Conservation (phyloP, 2,329 filamentous ascomycete species). For the Ilyonectria mors-panacis region DNA sequence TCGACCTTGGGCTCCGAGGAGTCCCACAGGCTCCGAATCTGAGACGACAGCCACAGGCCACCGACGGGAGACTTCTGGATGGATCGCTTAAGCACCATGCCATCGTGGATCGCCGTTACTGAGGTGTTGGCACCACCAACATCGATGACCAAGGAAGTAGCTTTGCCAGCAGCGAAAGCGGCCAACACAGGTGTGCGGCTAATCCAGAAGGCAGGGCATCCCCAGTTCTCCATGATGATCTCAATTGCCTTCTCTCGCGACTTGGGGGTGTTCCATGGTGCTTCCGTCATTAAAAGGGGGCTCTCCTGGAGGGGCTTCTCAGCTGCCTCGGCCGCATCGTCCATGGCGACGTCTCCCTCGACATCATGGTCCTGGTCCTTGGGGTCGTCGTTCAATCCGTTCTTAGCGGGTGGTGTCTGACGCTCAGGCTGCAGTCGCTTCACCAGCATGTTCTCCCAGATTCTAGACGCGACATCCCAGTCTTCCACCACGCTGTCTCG, state of each 20-base stretch:
- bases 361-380: slow-evolving; percentile 72
- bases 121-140: slow-evolving; percentile 91
- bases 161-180: slow-evolving; percentile 93
- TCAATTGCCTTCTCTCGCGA: slow-evolving; percentile 94
- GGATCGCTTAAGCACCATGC: slow-evolving; percentile 92
- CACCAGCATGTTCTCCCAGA: slow-evolving; percentile 95
- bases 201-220: slow-evolving; percentile 93
- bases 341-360: slow-evolving; percentile 74
- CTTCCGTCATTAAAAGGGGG: slow-evolving; percentile 93
- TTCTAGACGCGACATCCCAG: slow-evolving; percentile 90
- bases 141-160: slow-evolving; percentile 92
- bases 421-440: slow-evolving; percentile 86
- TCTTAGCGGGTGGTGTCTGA: slow-evolving; percentile 78
- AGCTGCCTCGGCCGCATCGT: slow-evolving; percentile 61
- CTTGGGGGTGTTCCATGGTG: slow-evolving; percentile 91
- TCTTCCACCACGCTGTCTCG: slow-evolving; percentile 93
- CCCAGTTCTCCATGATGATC: slow-evolving; percentile 97
- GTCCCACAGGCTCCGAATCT: slow-evolving; percentile 86
- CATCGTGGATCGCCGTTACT: slow-evolving; percentile 93
- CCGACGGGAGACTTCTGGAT: slow-evolving; percentile 88
- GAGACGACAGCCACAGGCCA: slow-evolving; percentile 90
- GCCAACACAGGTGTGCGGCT: slow-evolving; percentile 90
- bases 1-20: slow-evolving; percentile 78
- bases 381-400: slow-evolving; percentile 81
- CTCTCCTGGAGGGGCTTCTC: slow-evolving; percentile 91